These are phyloP conservation scores for Calonectria honghensis DNA, from an alignment of 2,329 filamentous ascomycete species.

Conservation along the genomic window DNA sequence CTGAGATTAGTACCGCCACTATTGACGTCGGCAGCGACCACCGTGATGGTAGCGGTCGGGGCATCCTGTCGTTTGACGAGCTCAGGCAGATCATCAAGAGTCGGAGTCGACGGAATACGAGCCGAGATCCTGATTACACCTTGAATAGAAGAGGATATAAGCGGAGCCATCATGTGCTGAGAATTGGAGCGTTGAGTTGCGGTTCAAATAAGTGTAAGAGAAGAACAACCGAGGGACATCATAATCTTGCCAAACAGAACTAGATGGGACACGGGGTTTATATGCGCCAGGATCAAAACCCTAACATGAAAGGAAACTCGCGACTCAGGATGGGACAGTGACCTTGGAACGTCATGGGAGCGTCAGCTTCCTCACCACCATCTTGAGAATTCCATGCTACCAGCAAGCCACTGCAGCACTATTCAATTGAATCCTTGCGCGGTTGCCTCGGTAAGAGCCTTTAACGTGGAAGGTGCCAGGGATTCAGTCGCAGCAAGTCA, in stretches of 20 bases:
- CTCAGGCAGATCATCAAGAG: background rate
- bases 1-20: constrained; percentile 58
- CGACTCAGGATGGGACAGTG: constrained; percentile 9
- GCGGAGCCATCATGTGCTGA: constrained; percentile 8
- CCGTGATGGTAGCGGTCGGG: constrained; percentile 57
- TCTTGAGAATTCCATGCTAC: background rate
- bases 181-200: background rate
- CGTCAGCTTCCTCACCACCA: constrained; percentile 11
- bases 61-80: constrained; percentile 43
- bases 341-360: constrained; percentile 8
- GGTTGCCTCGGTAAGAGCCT: constrained; percentile 2
- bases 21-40: constrained; percentile 50
- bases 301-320: background rate
- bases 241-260: background rate
- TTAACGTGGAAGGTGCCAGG: background rate
- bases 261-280: background rate
- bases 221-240: background rate
- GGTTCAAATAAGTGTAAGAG: background rate
- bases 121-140: background rate
- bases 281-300: background rate
- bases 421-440: constrained; percentile 11
- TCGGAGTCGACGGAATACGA: background rate
- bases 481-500: background rate
- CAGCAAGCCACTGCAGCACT: constrained; percentile 9
- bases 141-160: background rate